phyloP scores from a whole-genome alignment of 192 early-diverging fungal species.

The Coemansia sp. region DNA sequence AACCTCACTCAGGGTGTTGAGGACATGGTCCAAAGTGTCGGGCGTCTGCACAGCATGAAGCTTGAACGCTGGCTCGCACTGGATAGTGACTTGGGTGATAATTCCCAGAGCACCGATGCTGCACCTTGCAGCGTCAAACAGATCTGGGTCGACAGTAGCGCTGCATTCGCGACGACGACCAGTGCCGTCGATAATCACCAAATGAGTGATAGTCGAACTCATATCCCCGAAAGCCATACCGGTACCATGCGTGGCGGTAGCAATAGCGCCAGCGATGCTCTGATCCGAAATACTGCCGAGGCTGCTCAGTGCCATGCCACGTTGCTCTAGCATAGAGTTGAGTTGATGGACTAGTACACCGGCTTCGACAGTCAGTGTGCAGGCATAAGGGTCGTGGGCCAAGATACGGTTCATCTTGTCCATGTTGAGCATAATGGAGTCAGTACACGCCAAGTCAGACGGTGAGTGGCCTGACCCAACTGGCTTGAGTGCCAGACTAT shows the following conservation, averaged over 20 bases:
- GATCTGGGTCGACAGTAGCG: slow-evolving; percentile 42
- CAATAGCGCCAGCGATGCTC: slow-evolving; percentile 70
- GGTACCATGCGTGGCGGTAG: slow-evolving; percentile 75
- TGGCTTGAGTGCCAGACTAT: slow-evolving; percentile 61
- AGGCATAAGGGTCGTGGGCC: slow-evolving; percentile 48
- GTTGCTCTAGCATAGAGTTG: slow-evolving; percentile 59
- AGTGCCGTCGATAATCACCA: slow-evolving; percentile 65
- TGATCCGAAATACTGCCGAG: slow-evolving; percentile 78
- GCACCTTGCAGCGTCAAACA: slow-evolving; percentile 72
- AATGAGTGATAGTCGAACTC: slow-evolving; percentile 58
- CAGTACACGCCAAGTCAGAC: slow-evolving; percentile 71
- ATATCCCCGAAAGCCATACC: slow-evolving; percentile 65
- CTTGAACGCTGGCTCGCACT: slow-evolving; percentile 65
- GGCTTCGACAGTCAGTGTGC: slow-evolving; percentile 64
- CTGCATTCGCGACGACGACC: slow-evolving; percentile 61
- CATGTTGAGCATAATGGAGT: slow-evolving; percentile 70
- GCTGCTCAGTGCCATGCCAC: slow-evolving; percentile 66
- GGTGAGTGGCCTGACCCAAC: slow-evolving; percentile 76
- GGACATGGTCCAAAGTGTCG: slow-evolving; percentile 58
- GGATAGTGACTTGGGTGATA: slow-evolving; percentile 66
- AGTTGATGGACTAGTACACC: slow-evolving; percentile 68
- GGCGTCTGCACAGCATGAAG: slow-evolving; percentile 72
- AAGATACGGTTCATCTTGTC: slow-evolving; percentile 64
- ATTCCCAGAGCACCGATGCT: slow-evolving; percentile 71
- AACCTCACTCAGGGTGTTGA: slow-evolving; percentile 57